These are phyloP conservation scores for Melaleuca alternifolia DNA, from an alignment of 345 rosid species.

Conservation along the genomic window DNA sequence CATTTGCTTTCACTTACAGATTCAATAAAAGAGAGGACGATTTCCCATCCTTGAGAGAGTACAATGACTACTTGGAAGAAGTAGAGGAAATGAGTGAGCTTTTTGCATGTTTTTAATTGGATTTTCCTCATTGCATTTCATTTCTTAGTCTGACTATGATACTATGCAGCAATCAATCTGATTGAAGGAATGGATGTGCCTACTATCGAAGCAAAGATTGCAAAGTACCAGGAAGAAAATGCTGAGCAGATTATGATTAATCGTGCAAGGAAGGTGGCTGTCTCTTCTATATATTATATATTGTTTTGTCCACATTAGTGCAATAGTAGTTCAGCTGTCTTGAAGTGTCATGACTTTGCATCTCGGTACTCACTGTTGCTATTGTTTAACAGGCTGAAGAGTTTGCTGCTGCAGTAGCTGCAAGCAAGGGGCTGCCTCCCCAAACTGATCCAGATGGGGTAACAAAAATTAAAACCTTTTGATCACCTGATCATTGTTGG, in stretches of 20 bases:
- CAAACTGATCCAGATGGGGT: conserved; percentile 59
- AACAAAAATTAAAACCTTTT: conserved; percentile 6
- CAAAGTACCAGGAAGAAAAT: conserved; percentile 65
- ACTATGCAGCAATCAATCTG: conserved; percentile 51
- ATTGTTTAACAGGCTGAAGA: conserved; percentile 73
- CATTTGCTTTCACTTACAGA: conserved; percentile 21
- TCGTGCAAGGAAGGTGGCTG: conserved; percentile 69
- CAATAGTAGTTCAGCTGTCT: neutral
- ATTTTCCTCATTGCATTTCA: neutral
- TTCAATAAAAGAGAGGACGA: conserved; percentile 87
- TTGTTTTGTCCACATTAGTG: neutral
- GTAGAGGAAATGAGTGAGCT: conserved; percentile 91
- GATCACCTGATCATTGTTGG: neutral
- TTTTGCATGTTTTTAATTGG: conserved; percentile 2
- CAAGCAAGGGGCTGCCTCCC: conserved; percentile 52
- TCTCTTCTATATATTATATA: neutral
- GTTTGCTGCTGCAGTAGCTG: conserved; percentile 68
- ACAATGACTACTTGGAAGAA: conserved; percentile 91
- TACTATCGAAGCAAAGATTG: conserved; percentile 65
- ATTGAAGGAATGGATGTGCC: conserved; percentile 69
- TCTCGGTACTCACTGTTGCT: neutral
- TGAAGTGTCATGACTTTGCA: neutral
- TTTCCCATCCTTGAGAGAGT: conserved; percentile 65
- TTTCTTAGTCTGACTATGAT: neutral
- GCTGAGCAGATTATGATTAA: conserved; percentile 82